Percentiles rank a stretch among this genome's conserved stretches.
Conservation (phyloP, 306 rosid genomes). For the Dalbergia cochinchinensis region DNA sequence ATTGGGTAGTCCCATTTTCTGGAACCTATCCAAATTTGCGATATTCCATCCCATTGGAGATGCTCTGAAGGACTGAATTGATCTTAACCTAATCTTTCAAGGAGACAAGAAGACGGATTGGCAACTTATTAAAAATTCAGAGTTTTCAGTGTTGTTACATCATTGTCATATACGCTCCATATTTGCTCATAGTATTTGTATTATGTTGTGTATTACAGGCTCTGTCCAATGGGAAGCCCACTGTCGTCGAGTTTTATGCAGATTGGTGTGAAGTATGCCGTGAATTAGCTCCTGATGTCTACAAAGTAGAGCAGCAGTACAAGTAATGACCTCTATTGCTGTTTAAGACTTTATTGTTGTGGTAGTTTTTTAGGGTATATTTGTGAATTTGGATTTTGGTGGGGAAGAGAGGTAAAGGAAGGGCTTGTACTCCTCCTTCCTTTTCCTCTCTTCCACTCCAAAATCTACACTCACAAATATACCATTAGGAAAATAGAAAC, state of each 20-base stretch:
- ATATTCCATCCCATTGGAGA: too few relatives aligned
- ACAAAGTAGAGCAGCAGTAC: slow-evolving; percentile 92
- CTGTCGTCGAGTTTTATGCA: slow-evolving; percentile 97
- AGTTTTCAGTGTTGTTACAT: not conserved
- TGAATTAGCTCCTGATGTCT: slow-evolving; percentile 93
- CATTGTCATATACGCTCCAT: not conserved
- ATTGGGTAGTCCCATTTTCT: too few relatives aligned
- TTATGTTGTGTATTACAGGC: slow-evolving; percentile 63
- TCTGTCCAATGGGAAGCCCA: slow-evolving; percentile 93
- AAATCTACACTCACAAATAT: too few relatives aligned
- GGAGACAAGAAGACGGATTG: not conserved
- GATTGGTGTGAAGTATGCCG: slow-evolving; percentile 99
- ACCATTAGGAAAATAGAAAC: not conserved
- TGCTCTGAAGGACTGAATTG: too few relatives aligned
- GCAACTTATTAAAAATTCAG: not conserved
- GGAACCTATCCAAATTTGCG: too few relatives aligned
- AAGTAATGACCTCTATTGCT: slow-evolving; percentile 63
- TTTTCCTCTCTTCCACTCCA: too few relatives aligned
- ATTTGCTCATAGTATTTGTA: slow-evolving; percentile 29
- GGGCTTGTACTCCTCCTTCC: too few relatives aligned
- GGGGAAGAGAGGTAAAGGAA: too few relatives aligned
- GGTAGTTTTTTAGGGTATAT: not conserved
- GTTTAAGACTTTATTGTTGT: slow-evolving; percentile 15
- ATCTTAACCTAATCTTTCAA: too few relatives aligned
- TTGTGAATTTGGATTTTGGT: too few relatives aligned